Evolutionary conservation across 2,329 filamentous ascomycete species (phyloP).

Genomic region (Xylaria digitata): DNA sequence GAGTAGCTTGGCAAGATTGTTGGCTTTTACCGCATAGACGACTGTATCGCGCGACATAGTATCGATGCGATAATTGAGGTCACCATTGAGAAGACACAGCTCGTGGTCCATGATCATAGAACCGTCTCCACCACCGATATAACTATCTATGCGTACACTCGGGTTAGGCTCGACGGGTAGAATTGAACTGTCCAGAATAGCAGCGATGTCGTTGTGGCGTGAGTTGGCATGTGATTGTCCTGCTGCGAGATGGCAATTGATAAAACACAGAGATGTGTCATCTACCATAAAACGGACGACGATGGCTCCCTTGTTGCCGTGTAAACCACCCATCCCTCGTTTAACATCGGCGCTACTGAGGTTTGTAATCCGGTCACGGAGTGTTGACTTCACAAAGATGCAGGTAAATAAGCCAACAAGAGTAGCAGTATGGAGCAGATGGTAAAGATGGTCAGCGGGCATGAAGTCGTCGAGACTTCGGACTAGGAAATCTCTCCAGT

Average conservation of each 20-base stretch:
- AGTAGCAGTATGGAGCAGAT: slow-evolving; percentile 86
- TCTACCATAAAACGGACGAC: slow-evolving; percentile 93
- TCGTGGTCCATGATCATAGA: slow-evolving; percentile 96
- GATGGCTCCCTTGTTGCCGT: slow-evolving; percentile 96
- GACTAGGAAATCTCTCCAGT: slow-evolving; percentile 92
- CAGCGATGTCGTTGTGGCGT: slow-evolving; percentile 91
- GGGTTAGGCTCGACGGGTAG: slow-evolving; percentile 79
- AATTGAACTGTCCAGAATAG: slow-evolving; percentile 82
- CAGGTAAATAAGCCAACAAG: slow-evolving; percentile 96
- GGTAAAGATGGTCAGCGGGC: slow-evolving; percentile 80
- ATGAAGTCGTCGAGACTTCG: slow-evolving; percentile 85
- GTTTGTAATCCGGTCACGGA: slow-evolving; percentile 80
- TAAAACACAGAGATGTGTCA: slow-evolving; percentile 92
- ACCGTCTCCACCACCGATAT: slow-evolving; percentile 91
- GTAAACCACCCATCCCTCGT: slow-evolving; percentile 92
- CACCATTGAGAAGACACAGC: slow-evolving; percentile 95
- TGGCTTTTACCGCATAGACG: slow-evolving; percentile 82
- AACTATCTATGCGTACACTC: slow-evolving; percentile 77
- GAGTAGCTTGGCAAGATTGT: slow-evolving; percentile 85
- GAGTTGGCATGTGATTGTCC: slow-evolving; percentile 90
- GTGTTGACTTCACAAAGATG: slow-evolving; percentile 87
- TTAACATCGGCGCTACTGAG: slow-evolving; percentile 88
- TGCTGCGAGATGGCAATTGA: slow-evolving; percentile 97
- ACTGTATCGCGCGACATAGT: slow-evolving; percentile 95
- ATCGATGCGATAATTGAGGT: slow-evolving; percentile 98